Base-by-base conservation (phyloP, 2,329 filamentous ascomycete genomes). In the Exophiala oligosperma region DNA sequence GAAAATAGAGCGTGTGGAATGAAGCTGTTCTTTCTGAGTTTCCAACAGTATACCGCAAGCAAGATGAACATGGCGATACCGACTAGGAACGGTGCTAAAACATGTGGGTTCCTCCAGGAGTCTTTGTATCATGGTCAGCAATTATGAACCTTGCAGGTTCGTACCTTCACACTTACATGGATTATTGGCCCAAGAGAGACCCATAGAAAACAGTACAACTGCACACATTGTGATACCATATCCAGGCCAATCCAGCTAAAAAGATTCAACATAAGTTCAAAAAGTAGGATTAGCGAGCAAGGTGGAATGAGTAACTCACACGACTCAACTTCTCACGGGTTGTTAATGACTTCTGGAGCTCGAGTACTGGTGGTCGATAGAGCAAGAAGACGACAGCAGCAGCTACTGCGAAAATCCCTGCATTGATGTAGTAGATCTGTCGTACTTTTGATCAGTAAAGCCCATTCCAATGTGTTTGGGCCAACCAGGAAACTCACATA, bases 11-110 rank as follows among this genome's bases (percentile, higher is more conserved):
- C 54, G 23, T 44, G 48, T 8, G 54, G 54, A 21, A 57, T 57
- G 54, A 52, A 57, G 48, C 54, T 57, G 54, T 57, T 43, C 35
- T 47, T 57, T 32, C 28, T 32, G 40, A 57, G n/a, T 28, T 57
- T 57, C 54, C 54, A 57, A 11, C 29, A 38, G 37, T 57, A 57
- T 23, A 52, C 38, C 37, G 3, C 54, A 47, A 57, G 47, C n/a
- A 50, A 40, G 17, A 52, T 26, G 26, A 57, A 57, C 9, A 57
- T 9, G 12, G 12, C 7, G 24, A 41, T 35, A 29, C 53, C 53
- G 26, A 43, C 40, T 4, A 56, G 8, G 12, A 56, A 37, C 3
- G 53, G 53, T 26, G 44, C 53, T 21, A 56, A 28, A 37, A 56
- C 53, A 23, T 56, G 44, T 8, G 53, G 28, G 35, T 50, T 29